Evolutionary conservation across 2,329 filamentous ascomycete genomes (phyloP).

Genomic region (Aspergillus cejpii): DNA sequence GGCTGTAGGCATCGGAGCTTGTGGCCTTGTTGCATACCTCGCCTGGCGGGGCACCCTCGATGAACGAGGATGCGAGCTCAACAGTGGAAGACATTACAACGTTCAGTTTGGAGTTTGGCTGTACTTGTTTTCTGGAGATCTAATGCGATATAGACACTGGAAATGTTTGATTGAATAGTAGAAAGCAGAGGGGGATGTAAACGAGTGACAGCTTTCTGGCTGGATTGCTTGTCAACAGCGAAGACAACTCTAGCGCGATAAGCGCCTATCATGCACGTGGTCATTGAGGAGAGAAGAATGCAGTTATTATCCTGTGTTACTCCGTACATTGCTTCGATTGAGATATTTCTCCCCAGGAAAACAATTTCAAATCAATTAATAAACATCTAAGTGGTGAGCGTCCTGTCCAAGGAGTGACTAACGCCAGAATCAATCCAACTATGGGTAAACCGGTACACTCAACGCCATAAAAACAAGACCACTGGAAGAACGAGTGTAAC

Average conservation of each 20-base stretch:
- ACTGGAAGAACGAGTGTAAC: too few species aligned
- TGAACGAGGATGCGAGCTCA: constrained; percentile 71
- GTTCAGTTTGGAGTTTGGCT: background rate
- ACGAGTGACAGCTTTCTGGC: constrained; percentile 5
- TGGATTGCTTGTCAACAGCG: constrained; percentile 16
- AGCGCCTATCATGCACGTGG: constrained; percentile 17
- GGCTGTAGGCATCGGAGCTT: constrained; percentile 10
- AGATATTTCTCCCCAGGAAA: too few species aligned
- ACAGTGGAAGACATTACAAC: constrained; percentile 42
- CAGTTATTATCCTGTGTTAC: background rate
- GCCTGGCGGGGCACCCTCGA: constrained; percentile 89
- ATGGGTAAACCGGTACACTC: too few species aligned
- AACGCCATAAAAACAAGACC: too few species aligned
- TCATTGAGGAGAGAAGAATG: background rate
- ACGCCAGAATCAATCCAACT: too few species aligned
- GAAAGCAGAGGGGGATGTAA: background rate
- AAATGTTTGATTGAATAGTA: background rate
- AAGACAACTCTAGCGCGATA: constrained; percentile 18
- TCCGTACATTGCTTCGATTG: background rate
- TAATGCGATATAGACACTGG: constrained; percentile 2
- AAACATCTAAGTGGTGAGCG: too few species aligned
- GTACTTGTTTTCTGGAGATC: background rate
- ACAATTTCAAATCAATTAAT: too few species aligned
- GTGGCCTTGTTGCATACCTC: constrained; percentile 57
- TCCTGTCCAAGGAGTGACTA: too few species aligned